phyloP scores from a whole-genome alignment of 2,329 filamentous ascomycete species.

The Paecilomyces formosus region DNA sequence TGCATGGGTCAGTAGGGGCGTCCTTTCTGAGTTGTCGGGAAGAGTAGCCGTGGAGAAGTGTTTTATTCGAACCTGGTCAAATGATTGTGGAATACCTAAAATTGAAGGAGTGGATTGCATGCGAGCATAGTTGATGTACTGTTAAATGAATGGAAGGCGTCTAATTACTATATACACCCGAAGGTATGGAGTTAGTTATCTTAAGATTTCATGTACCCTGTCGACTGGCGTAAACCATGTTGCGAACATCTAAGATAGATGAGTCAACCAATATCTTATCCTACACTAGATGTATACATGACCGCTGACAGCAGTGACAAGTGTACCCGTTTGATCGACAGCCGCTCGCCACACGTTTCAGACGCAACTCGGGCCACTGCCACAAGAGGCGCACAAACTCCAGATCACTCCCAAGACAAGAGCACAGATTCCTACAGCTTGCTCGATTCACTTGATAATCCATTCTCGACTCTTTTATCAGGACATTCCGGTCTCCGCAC shows the following conservation, averaged over 20 bases:
- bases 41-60: neutral
- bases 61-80: neutral
- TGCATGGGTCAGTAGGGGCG: neutral
- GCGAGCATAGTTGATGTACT: neutral
- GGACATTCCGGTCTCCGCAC: neutral
- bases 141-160: neutral
- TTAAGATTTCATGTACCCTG: too few species aligned
- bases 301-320: constrained; percentile 2
- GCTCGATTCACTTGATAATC: neutral
- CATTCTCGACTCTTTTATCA: neutral
- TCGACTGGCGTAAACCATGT: too few species aligned
- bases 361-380: neutral
- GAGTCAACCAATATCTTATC: too few species aligned
- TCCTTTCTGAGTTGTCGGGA: neutral
- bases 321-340: neutral
- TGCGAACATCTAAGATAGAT: too few species aligned
- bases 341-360: neutral
- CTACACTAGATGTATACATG: neutral
- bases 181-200: neutral
- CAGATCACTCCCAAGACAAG: neutral
- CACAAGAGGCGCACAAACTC: constrained; percentile 3
- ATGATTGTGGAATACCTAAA: neutral
- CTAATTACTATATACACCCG: neutral
- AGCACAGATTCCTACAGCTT: neutral
- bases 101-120: neutral